Evolutionary conservation across 192 early-diverging fungal species (phyloP).

Genomic region (Dimargaris cristalligena): DNA sequence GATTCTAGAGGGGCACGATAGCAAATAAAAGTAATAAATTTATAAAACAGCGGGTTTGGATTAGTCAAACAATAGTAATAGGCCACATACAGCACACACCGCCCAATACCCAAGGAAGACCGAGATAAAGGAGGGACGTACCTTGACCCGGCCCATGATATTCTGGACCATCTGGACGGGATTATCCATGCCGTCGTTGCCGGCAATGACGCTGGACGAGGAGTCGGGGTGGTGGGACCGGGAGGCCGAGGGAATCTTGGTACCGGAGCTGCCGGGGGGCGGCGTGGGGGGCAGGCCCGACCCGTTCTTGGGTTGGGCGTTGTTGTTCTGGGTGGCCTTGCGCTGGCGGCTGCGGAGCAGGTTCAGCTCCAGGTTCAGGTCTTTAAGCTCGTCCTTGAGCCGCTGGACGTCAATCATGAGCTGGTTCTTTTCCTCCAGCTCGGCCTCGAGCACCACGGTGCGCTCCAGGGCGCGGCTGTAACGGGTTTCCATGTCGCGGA

Average conservation of each 20-base stretch:
- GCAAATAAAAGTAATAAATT: too few relatives aligned
- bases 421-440: conserved; percentile 46
- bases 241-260: background rate
- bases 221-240: background rate
- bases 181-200: conserved; percentile 21
- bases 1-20: too few relatives aligned
- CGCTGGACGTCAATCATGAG: conserved; percentile 56
- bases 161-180: conserved; percentile 53
- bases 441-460: conserved; percentile 43
- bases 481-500: conserved; percentile 51
- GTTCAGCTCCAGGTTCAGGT: conserved; percentile 34
- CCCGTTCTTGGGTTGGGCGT: background rate
- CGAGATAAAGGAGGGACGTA: too few relatives aligned
- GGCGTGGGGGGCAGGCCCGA: conserved; percentile 3
- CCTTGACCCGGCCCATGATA: conserved; percentile 61
- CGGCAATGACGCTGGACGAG: conserved; percentile 18
- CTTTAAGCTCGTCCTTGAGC: conserved; percentile 56
- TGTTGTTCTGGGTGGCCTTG: background rate
- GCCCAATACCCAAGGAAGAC: too few relatives aligned
- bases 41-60: too few relatives aligned
- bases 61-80: too few relatives aligned
- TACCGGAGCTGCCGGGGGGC: background rate
- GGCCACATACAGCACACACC: too few relatives aligned
- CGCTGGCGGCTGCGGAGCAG: conserved; percentile 25
- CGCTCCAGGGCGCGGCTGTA: conserved; percentile 53